Conservation (phyloP, 2,329 filamentous ascomycete species). For the Alternaria metachromatica region DNA sequence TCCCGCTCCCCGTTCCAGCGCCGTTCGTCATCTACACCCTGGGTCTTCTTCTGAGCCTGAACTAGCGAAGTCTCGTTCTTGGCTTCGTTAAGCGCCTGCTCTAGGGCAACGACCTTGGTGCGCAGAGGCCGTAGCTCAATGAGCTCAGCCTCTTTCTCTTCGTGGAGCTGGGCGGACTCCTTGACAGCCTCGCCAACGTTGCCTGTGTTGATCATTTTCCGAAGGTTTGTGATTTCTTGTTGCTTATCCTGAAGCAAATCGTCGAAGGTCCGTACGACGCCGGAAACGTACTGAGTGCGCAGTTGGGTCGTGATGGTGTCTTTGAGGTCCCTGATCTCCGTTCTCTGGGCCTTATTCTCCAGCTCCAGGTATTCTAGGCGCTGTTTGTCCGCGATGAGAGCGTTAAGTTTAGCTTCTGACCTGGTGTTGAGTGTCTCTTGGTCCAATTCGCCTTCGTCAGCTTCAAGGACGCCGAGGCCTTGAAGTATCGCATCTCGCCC, state of each 20-base stretch:
- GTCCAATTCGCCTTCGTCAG: not conserved
- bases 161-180: not conserved
- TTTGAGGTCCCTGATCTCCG: not conserved
- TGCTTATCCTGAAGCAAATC: not conserved
- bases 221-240: not conserved
- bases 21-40: conserved; percentile 1
- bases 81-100: not conserved
- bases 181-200: not conserved
- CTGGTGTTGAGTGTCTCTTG: not conserved
- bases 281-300: not conserved
- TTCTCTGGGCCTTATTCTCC: not conserved
- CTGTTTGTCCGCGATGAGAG: not conserved
- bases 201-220: not conserved
- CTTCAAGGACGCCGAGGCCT: not conserved
- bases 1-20: not conserved
- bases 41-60: not conserved
- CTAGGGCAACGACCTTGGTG: not conserved
- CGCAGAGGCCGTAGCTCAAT: not conserved
- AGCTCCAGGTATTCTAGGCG: not conserved
- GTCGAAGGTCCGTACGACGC: not conserved
- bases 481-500: not conserved
- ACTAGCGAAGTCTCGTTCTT: not conserved
- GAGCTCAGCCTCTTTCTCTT: conserved; percentile 1
- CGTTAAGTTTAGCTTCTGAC: not conserved
- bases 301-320: not conserved